A percentile compares a stretch with the other conserved stretches of the same genome.
phyloP scores from a whole-genome alignment of 2,329 filamentous ascomycete genomes.

The Alternaria arborescens region DNA sequence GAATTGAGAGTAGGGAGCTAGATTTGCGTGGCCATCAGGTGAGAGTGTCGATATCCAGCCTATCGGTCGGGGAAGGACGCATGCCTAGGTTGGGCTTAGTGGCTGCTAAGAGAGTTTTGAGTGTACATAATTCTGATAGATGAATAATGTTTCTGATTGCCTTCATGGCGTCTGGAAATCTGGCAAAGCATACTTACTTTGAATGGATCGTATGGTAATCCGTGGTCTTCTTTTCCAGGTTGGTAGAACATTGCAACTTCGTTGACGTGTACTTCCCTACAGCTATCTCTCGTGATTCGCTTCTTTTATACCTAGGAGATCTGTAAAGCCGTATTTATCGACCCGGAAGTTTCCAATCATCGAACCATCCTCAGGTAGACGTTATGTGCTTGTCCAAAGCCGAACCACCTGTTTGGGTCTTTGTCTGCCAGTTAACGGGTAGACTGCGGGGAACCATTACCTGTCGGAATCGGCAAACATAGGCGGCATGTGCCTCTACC shows the following conservation, averaged over 20 bases:
- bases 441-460: constrained; percentile 12
- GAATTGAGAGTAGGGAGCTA: constrained; percentile 70
- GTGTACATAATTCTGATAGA: background rate
- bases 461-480: constrained; percentile 2
- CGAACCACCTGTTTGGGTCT: background rate
- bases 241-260: constrained; percentile 59
- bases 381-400: background rate
- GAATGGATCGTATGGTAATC: constrained; percentile 64
- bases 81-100: constrained; percentile 51
- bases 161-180: background rate
- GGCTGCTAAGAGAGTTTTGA: background rate
- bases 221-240: constrained; percentile 62
- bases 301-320: background rate
- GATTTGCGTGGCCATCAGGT: constrained; percentile 59
- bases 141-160: background rate
- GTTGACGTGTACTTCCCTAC: background rate
- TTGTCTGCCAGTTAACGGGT: background rate
- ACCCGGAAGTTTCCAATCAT: background rate
- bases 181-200: constrained; percentile 51
- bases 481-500: constrained; percentile 1
- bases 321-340: background rate
- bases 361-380: background rate
- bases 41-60: constrained; percentile 69
- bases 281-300: background rate
- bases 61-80: constrained; percentile 68